Base-by-base conservation (phyloP, 495 filamentous ascomycete genomes). In the Xylaria intraflava region DNA sequence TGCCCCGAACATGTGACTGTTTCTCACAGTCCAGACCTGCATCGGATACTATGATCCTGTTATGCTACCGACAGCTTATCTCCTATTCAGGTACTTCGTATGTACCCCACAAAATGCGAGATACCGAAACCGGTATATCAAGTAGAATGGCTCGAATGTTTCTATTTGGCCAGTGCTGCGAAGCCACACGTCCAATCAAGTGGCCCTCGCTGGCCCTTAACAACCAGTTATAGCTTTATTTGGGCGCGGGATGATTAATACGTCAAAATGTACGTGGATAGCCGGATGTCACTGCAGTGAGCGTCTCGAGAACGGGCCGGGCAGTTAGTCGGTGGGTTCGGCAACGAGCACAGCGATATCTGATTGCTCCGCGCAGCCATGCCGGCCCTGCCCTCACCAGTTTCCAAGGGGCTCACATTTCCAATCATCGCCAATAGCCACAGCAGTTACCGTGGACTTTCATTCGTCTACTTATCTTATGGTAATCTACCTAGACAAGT, bases 81-180 rank as follows among this genome's bases (percentile, higher is more conserved):
- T 48, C 44, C 29, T 48, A 36, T 43, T 43, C 19, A n/a, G n/a
- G n/a, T n/a, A n/a, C n/a, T n/a, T 19, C 17, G 26, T 45, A 49
- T 55, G 45, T 43, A 55, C 52, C 52, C 52, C 52, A 55, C 52
- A 55, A 22, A 38, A 49, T 24, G 43, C 51, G 43, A 54, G 43
- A 54, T 48, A 48, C 52, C 52, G 52, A 49, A 49, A 49, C 38
- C 36, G 45, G 52, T 55, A 49, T 55, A 31, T 55, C 45, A 38
- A 42, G 29, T 42, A 36, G 38, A 41, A 48, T 48, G 20, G 52
- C 17, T 20, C 45, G 43, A 36, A 36, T 47, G 43, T 36, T 33
- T n/a, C 52, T 48, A 55, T 49, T 55, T 1, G 52, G 19, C 52
- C 36, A 36, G 17, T 42, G 7, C 14, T 20, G 47, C 35, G 51